Percentiles rank a stretch among this genome's conserved stretches.
Evolutionary conservation across 257 asterid species (phyloP).

Genomic region (Gentiana macrophylla): DNA sequence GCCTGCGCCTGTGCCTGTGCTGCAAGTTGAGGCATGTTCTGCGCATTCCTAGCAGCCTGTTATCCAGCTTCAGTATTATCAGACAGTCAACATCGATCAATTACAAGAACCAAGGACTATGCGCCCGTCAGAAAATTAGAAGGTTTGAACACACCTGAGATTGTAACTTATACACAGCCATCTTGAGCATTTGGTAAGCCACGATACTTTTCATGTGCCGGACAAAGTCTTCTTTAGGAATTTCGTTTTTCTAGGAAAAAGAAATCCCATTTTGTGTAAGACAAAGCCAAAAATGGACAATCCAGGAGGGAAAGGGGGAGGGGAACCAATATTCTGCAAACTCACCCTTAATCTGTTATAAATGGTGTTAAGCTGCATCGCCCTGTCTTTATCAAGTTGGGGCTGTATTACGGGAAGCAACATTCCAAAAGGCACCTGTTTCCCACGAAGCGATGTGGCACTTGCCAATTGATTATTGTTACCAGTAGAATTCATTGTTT

Average conservation of each 20-base stretch:
- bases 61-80: neutral
- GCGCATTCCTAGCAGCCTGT: conserved; percentile 51
- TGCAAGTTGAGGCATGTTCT: conserved; percentile 38
- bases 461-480: conserved; percentile 25
- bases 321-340: conserved; percentile 3
- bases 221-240: conserved; percentile 70
- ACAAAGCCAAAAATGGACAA: conserved; percentile 6
- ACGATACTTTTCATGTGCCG: conserved; percentile 79
- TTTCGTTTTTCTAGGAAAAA: conserved; percentile 66
- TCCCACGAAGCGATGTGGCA: conserved; percentile 35
- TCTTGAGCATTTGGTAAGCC: conserved; percentile 89
- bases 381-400: conserved; percentile 86
- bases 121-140: neutral
- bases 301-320: too few species aligned
- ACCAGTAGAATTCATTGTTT: conserved; percentile 23
- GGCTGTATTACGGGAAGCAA: conserved; percentile 84
- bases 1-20: conserved; percentile 39
- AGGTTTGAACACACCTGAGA: conserved; percentile 34
- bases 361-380: conserved; percentile 74
- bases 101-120: neutral
- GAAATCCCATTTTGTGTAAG: conserved; percentile 11
- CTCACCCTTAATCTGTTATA: conserved; percentile 63
- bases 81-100: neutral
- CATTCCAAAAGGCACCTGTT: conserved; percentile 88
- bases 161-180: conserved; percentile 79